These are phyloP conservation scores for Vitis hybrid DNA, from an alignment of 177 flowering plant genomes.

Conservation along the genomic window DNA sequence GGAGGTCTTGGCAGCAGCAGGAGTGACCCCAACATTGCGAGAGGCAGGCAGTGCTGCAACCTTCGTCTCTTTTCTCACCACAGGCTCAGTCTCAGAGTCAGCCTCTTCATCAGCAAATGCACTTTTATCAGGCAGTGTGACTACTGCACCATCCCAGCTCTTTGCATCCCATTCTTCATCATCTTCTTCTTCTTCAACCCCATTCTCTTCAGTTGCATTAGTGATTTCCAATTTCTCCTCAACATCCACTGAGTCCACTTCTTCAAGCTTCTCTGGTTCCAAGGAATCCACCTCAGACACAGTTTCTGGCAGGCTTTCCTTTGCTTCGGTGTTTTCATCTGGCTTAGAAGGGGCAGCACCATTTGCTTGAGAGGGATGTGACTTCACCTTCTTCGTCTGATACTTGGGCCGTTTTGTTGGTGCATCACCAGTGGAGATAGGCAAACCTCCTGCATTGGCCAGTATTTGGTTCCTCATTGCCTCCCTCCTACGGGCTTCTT, in stretches of 20 bases:
- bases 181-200: slow-evolving; percentile 59
- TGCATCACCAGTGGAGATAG: slow-evolving; percentile 30
- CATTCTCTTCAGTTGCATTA: slow-evolving; percentile 46
- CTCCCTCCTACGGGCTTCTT: slow-evolving; percentile 81
- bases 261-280: slow-evolving; percentile 52
- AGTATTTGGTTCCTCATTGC: slow-evolving; percentile 86
- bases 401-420: slow-evolving; percentile 74
- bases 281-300: slow-evolving; percentile 26
- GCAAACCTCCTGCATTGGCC: slow-evolving; percentile 42
- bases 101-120: slow-evolving; percentile 85
- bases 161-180: slow-evolving; percentile 98
- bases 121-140: slow-evolving; percentile 59
- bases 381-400: slow-evolving; percentile 69
- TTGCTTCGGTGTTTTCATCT: slow-evolving; percentile 34
- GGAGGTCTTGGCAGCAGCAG: slow-evolving; percentile 25
- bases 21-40: slow-evolving; percentile 22
- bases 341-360: slow-evolving; percentile 34
- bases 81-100: slow-evolving; percentile 51
- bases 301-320: slow-evolving; percentile 33
- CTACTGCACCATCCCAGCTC: slow-evolving; percentile 88
- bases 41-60: slow-evolving; percentile 24
- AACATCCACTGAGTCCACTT: slow-evolving; percentile 30
- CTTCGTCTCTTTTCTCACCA: slow-evolving; percentile 55
- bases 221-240: slow-evolving; percentile 42
- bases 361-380: slow-evolving; percentile 45